These are phyloP conservation scores for Scedosporium dehoogii DNA, from an alignment of 2,329 filamentous ascomycete genomes.

Conservation along the genomic window DNA sequence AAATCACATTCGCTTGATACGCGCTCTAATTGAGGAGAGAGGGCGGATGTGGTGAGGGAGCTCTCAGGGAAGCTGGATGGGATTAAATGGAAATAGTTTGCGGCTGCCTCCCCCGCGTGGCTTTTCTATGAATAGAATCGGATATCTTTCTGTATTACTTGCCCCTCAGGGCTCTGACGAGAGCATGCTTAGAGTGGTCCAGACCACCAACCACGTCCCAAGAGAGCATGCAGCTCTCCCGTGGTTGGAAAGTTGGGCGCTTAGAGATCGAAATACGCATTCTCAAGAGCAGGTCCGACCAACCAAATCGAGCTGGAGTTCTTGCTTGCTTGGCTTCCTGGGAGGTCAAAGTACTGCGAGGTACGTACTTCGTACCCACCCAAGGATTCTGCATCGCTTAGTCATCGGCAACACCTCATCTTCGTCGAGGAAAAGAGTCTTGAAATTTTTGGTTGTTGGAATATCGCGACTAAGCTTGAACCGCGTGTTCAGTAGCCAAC, in stretches of 20 bases:
- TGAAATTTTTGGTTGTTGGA: too few relatives aligned
- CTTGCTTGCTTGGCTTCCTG: neutral
- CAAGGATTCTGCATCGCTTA: neutral
- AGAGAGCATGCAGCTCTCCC: neutral
- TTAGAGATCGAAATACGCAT: neutral
- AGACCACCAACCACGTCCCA: too few relatives aligned
- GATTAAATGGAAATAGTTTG: neutral
- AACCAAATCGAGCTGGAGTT: neutral
- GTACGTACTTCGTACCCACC: too few relatives aligned
- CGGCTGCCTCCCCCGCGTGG: neutral
- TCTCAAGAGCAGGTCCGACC: neutral
- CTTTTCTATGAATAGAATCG: neutral
- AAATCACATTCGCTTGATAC: too few relatives aligned
- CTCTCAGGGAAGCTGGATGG: too few relatives aligned
- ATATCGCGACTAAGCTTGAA: too few relatives aligned
- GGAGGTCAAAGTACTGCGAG: too few relatives aligned
- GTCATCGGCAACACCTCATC: neutral
- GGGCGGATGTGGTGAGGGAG: too few relatives aligned
- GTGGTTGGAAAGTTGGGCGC: neutral
- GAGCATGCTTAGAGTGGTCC: too few relatives aligned
- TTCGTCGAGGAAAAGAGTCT: neutral
- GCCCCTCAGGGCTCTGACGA: too few relatives aligned
- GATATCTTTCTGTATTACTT: neutral
- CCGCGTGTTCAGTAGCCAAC: too few relatives aligned
- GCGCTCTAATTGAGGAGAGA: too few relatives aligned